A percentile compares a stretch with the other conserved stretches of the same genome.
These are phyloP conservation scores for Litsea cubeba DNA, from an alignment of 164 flowering plant species.

Conservation along the genomic window DNA sequence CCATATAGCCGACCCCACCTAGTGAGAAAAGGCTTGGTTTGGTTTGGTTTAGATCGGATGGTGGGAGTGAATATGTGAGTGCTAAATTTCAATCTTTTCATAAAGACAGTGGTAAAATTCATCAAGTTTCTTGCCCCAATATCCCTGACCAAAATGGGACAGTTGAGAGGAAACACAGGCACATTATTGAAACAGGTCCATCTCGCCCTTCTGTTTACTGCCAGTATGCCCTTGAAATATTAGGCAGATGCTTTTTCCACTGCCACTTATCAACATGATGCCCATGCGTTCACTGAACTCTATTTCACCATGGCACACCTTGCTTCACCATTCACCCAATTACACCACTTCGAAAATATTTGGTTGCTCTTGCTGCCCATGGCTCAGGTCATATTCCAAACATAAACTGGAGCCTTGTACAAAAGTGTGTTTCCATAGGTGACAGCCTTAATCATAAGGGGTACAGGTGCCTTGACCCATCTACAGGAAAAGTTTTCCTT, in stretches of 20 bases:
- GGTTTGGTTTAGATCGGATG: no score
- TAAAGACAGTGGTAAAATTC: neutral
- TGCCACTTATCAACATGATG: neutral
- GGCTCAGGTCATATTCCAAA: neutral
- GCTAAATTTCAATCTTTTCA: no score
- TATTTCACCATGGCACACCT: neutral
- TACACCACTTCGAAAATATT: neutral
- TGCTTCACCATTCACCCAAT: neutral
- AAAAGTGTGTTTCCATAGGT: neutral
- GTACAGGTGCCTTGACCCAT: neutral
- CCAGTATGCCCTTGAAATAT: neutral
- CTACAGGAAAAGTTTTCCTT: neutral
- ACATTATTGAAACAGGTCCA: neutral
- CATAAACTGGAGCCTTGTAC: neutral
- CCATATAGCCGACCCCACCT: no score
- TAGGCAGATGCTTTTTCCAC: neutral
- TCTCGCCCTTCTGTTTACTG: neutral
- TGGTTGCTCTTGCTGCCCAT: neutral
- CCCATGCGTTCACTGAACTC: neutral
- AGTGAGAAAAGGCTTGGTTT: no score
- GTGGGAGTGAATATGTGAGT: no score
- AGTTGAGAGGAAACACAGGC: neutral
- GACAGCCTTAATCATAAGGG: neutral
- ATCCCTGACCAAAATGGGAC: neutral
- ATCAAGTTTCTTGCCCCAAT: neutral